Percentiles rank a stretch among this genome's conserved stretches.
Evolutionary conservation across 2,329 filamentous ascomycete species (phyloP).

Genomic region (Acrodontium crateriforme): DNA sequence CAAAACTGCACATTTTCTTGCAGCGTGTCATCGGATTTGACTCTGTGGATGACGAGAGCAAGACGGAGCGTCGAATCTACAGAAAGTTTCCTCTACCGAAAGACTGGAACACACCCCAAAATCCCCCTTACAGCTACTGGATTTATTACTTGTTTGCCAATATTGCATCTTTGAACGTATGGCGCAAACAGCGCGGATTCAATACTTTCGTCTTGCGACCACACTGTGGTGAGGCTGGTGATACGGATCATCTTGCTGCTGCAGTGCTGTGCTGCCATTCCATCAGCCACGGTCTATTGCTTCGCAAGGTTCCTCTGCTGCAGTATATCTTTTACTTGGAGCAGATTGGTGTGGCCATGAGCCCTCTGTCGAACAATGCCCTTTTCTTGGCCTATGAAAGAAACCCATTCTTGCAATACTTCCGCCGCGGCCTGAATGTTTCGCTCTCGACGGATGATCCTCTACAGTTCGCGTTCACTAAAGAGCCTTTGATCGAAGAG

Average conservation of each 20-base stretch:
- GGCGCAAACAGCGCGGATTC: slow-evolving; percentile 81
- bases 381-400: slow-evolving; percentile 92
- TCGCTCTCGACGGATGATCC: slow-evolving; percentile 95
- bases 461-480: slow-evolving; percentile 94
- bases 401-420: slow-evolving; percentile 92
- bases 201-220: slow-evolving; percentile 89
- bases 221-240: slow-evolving; percentile 92
- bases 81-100: slow-evolving; percentile 87
- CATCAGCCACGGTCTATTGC: slow-evolving; percentile 84
- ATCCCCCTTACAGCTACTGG: slow-evolving; percentile 98
- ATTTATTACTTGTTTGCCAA: slow-evolving; percentile 96
- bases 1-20: slow-evolving; percentile 86
- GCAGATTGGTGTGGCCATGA: slow-evolving; percentile 98
- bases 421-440: slow-evolving; percentile 86
- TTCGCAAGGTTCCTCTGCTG: slow-evolving; percentile 84
- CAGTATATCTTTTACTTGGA: slow-evolving; percentile 98
- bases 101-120: slow-evolving; percentile 82
- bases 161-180: slow-evolving; percentile 80
- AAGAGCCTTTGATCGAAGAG: slow-evolving; percentile 94
- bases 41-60: slow-evolving; percentile 96
- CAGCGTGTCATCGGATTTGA: slow-evolving; percentile 95
- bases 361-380: slow-evolving; percentile 95
- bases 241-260: slow-evolving; percentile 88
- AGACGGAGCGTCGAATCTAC: slow-evolving; percentile 84
- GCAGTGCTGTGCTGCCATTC: slow-evolving; percentile 88